Base-by-base conservation (phyloP, 306 rosid species). In the Ceratonia siliqua region DNA sequence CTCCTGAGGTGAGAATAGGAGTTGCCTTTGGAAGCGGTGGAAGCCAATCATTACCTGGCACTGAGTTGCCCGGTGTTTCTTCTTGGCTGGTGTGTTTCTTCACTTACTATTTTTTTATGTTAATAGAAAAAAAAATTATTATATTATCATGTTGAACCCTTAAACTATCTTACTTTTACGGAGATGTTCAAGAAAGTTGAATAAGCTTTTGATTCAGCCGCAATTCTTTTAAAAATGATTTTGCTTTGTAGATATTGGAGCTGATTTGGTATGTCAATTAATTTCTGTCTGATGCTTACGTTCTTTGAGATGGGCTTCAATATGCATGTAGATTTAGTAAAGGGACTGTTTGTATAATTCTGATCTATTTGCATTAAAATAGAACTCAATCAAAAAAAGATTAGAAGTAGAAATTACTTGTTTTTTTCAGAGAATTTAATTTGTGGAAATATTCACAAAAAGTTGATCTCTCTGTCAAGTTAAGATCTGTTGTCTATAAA, bases 21-120 rank as follows among this genome's bases (percentile, higher is more conserved):
- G 58, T 95, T 73, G 99, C 98, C 79, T 92, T 95, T 78, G 99
- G 99, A 80, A 95, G 99, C 53, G 99, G 97, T 18, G 97, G 92
- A 70, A 91, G 98, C 87, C 98, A 95, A 68, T 82, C 98, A 18
- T 82, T 92, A 81, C 99, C 99, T 70, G 98, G 96, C 58, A 95
- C 99, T 0, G 99, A 83, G 80, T 90, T 92, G 77, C 99, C 99
- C 4, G 97, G 85, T 5, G 99, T 95, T 79, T 90, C 97, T 77
- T 85, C 92, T 70, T 95, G 97, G 97, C 89, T 95, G 97, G 99
- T 95, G 52, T 63, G 82, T 62, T 69, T 77, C 75, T 53, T 36
- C 33, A 24, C 21, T 10, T 55, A 25, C 13, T 36, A 4, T 70
- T 43, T 53, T 8, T 27, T 72, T 69, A 46, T 33, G 74, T 53